Evolutionary conservation across 108 stramenopile species (phyloP).

Genomic region (Bacterosira constricta): DNA sequence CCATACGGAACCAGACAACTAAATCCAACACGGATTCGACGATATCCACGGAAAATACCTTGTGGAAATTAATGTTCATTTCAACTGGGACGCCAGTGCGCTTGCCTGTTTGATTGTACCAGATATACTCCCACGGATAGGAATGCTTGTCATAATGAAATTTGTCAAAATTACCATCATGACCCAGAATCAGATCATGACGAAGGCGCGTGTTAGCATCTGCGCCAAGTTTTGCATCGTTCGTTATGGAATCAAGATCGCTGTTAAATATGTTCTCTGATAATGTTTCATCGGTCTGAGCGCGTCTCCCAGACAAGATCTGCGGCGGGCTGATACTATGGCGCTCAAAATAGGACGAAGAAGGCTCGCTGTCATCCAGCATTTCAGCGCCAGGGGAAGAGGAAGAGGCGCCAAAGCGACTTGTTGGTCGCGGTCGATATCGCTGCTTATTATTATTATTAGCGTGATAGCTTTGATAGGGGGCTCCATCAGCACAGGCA

Average conservation of each 20-base stretch:
- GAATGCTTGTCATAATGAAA: constrained; percentile 30
- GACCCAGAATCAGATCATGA: constrained; percentile 13
- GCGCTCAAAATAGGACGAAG: constrained; percentile 1
- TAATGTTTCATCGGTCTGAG: neutral
- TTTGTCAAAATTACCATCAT: too few relatives aligned
- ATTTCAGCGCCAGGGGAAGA: too few relatives aligned
- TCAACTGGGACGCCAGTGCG: constrained; percentile 43
- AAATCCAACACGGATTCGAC: constrained; percentile 39
- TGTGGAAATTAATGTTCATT: constrained; percentile 44
- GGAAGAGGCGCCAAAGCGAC: too few relatives aligned
- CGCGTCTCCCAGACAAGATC: constrained; percentile 2
- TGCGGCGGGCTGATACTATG: neutral
- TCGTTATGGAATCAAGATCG: constrained; percentile 4
- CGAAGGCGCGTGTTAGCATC: constrained; percentile 12
- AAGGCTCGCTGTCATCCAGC: too few relatives aligned
- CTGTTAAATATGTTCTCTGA: neutral
- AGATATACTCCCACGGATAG: constrained; percentile 53
- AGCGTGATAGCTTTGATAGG: too few relatives aligned
- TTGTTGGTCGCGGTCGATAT: too few relatives aligned
- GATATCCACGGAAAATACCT: constrained; percentile 35
- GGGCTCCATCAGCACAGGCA: too few relatives aligned
- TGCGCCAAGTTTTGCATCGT: neutral
- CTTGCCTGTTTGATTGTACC: constrained; percentile 33
- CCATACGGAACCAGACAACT: constrained; percentile 46
- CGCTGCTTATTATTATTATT: too few relatives aligned